Base-by-base conservation (phyloP, 164 flowering plant species). In the Vitis cinerea region DNA sequence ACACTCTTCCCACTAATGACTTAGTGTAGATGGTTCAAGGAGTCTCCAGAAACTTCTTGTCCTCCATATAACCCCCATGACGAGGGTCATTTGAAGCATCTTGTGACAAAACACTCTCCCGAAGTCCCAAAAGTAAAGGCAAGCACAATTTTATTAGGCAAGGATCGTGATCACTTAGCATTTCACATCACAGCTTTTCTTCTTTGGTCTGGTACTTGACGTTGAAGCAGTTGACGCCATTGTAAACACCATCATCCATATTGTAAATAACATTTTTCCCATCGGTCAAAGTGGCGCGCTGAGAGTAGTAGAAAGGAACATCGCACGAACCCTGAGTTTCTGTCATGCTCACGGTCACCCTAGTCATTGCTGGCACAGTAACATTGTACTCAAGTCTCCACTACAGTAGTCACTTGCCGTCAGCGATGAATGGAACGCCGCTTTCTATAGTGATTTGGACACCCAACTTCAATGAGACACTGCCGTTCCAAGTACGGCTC, bases 291-390 rank as follows among this genome's bases (percentile, higher is more conserved):
- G 11, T 17, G 63, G 64, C 74, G 11, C 15, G 37, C 69, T 71
- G 74, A 55, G 69, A 54, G 63, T 71, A 64, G 27, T 64, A 71
- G 63, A 56, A 71, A 37, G 69, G 74, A 64, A 71, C 57, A 19
- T 71, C 57, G 47, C 74, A 71, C 0, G 61, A 12, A 44, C 63
- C 69, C 37, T 37, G 0, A 2, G 63, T 17, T 17, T 56, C 73
- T 44, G 64, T 23, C 52, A 53, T 8, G 5, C 13, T 71, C 15
- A 37, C 0, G 44, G 44, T 73, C 12, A 68, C 56, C 63, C 1
- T 55, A 7, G 62, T 61, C 76, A 16, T 68, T 49, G 59, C 62
- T 0, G 72, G 72, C 37, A 73, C 68, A 17, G 15, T 14, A 8
- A 56, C 63, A 15, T 9, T 23, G 58, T 52, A 59, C 10, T 0